These are phyloP conservation scores for Trametes cubensis DNA, from an alignment of 768 basidiomycete species.

Conservation along the genomic window DNA sequence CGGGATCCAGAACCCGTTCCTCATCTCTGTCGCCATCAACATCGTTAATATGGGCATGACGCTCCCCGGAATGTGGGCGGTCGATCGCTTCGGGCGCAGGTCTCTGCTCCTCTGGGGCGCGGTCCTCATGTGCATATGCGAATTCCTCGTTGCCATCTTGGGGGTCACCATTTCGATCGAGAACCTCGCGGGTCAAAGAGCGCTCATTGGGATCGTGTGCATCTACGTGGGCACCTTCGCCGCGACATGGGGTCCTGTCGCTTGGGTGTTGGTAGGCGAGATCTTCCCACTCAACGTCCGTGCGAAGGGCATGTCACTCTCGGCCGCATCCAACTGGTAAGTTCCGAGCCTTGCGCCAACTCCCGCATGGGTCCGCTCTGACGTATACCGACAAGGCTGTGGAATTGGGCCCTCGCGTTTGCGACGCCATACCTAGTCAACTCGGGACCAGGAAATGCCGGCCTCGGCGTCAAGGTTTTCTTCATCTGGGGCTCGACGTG, in stretches of 20 bases:
- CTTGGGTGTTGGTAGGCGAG: constrained; percentile 58
- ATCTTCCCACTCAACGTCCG: constrained; percentile 51
- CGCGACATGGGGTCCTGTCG: constrained; percentile 69
- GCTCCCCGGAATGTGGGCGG: constrained; percentile 72
- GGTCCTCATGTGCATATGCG: constrained; percentile 79
- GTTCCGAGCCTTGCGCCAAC: background rate
- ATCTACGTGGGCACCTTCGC: constrained; percentile 46
- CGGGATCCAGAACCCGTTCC: constrained; percentile 46
- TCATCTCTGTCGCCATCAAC: constrained; percentile 66
- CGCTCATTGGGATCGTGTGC: constrained; percentile 56
- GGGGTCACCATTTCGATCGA: constrained; percentile 36
- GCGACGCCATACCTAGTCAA: constrained; percentile 38
- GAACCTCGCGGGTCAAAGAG: constrained; percentile 55
- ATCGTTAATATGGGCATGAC: constrained; percentile 82
- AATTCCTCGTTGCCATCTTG: constrained; percentile 74
- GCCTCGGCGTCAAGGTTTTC: constrained; percentile 39
- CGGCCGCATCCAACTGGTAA: constrained; percentile 65
- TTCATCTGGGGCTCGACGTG: constrained; percentile 44
- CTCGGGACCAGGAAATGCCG: constrained; percentile 24
- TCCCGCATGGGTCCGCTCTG: too few relatives aligned
- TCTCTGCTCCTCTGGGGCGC: constrained; percentile 78
- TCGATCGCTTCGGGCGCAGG: constrained; percentile 82
- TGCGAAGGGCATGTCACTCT: constrained; percentile 77
- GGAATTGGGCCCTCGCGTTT: constrained; percentile 47
- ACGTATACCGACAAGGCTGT: constrained; percentile 15